Percentiles rank a stretch among this genome's conserved stretches.
Conservation (phyloP, 108 stramenopile genomes). For the Epithemia pelagica region DNA sequence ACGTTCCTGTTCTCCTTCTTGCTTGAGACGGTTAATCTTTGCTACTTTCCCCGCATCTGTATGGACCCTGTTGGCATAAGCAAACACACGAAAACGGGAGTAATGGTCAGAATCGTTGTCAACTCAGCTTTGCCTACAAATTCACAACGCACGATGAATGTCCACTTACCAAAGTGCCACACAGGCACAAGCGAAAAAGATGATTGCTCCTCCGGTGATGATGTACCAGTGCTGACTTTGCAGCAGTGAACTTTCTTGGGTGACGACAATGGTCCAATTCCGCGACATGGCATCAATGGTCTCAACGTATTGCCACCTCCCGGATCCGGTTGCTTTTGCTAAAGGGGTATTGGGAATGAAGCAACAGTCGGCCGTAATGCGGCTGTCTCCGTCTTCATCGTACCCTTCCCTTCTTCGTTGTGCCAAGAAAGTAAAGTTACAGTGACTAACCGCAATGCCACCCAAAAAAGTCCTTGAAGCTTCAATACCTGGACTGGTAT, state of each 20-base stretch:
- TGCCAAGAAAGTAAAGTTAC: no score
- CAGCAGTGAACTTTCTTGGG: constrained; percentile 8
- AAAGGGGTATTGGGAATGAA: background rate
- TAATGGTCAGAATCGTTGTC: constrained; percentile 12
- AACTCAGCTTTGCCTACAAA: constrained; percentile 4
- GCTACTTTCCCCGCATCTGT: background rate
- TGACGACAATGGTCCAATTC: constrained; percentile 31
- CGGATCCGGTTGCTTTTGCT: background rate
- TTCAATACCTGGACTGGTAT: background rate
- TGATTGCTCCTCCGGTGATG: constrained; percentile 18
- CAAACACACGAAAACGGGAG: constrained; percentile 20
- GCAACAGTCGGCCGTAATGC: background rate
- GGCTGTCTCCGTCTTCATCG: background rate
- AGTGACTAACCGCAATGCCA: constrained; percentile 1
- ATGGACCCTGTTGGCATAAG: no score
- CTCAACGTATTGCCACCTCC: background rate
- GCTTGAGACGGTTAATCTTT: background rate
- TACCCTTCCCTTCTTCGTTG: background rate
- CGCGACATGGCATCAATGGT: constrained; percentile 18
- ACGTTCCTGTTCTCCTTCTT: constrained; percentile 20
- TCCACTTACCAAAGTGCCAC: constrained; percentile 24
- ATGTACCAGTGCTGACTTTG: constrained; percentile 5
- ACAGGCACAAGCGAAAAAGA: constrained; percentile 17
- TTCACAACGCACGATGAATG: constrained; percentile 11
- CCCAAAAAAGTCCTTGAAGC: constrained; percentile 19